Base-by-base conservation (phyloP, 2,329 filamentous ascomycete genomes). In the Ascochyta pisi region DNA sequence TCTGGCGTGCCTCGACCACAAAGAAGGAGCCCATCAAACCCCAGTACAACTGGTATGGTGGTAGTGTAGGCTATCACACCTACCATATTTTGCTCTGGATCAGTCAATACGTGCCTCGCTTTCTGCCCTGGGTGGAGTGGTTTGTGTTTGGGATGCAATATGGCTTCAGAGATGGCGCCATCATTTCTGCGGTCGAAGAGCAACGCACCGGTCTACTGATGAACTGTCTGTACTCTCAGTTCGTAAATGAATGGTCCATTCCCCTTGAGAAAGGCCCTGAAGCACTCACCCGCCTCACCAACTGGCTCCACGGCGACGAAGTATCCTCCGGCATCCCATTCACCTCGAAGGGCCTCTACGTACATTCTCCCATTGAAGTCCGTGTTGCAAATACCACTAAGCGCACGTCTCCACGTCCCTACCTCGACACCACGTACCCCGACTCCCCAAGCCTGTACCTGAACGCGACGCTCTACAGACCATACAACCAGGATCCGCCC, bases 201-300 rank as follows among this genome's bases (percentile, higher is more conserved):
- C 90, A 89, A 61, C 86, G 89, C 57, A 81, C 89, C 61, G 94
- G 92, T 12, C 84, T 98, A 41, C 82, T 97, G 48, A 94, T 99
- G 90, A 95, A 99, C 79, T 99, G 95, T 70, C 84, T 98, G 6
- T 99, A 97, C 81, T 94, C 90, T n/a, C 95, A 99, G 73, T 96
- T 92, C 68, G 95, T 99, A 63, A 97, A 99, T 75, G 95, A 99
- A 75, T 99, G 95, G 95, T 94, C 94, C 0, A 84, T 99, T 6
- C 94, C 95, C 1, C 82, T 99, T 1, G 81, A 86, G 61, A 89
- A 89, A 64, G 95, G 95, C 0, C 94, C 94, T 13, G 93, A 97
- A 76, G 93, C 92, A 7, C 85, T 99, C 39, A 84, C 81, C 29
- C 87, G 95, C 9, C 83, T 99, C 12, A 90, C 89, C 35, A 89